A percentile compares a stretch with the other conserved stretches of the same genome.
Evolutionary conservation across 345 rosid species (phyloP).

Genomic region (Salix dunnii): DNA sequence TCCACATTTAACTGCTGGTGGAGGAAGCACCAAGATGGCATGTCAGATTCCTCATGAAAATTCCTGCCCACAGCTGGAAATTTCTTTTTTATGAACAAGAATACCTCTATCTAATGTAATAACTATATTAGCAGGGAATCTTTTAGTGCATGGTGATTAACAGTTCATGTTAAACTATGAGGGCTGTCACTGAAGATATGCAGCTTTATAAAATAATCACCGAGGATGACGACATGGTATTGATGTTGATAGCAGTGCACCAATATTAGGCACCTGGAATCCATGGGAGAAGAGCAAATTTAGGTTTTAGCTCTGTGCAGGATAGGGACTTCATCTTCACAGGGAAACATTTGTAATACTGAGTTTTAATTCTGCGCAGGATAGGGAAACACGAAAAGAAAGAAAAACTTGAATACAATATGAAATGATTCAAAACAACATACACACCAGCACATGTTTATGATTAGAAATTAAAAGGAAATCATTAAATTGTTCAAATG

Average conservation of each 20-base stretch:
- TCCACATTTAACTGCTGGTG: background rate
- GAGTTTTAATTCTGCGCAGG: background rate
- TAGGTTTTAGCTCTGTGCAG: background rate
- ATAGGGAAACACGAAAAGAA: background rate
- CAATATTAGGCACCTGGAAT: background rate
- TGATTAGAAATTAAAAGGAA: no score
- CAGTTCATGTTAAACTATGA: background rate
- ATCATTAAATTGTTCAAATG: no score
- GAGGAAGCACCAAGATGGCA: background rate
- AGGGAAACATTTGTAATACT: no score
- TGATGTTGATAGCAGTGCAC: background rate
- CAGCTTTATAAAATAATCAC: background rate
- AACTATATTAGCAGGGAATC: background rate
- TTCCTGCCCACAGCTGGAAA: background rate
- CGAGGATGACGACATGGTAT: background rate
- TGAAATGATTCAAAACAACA: no score
- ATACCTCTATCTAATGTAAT: background rate
- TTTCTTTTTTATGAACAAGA: background rate
- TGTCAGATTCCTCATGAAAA: background rate
- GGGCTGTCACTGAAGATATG: background rate
- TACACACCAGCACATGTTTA: no score
- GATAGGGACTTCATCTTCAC: background rate
- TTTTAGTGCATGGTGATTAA: constrained; percentile 2
- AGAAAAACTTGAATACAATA: no score
- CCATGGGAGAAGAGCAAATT: background rate